phyloP scores from a whole-genome alignment of 306 rosid species.

The Castanopsis chinensis region DNA sequence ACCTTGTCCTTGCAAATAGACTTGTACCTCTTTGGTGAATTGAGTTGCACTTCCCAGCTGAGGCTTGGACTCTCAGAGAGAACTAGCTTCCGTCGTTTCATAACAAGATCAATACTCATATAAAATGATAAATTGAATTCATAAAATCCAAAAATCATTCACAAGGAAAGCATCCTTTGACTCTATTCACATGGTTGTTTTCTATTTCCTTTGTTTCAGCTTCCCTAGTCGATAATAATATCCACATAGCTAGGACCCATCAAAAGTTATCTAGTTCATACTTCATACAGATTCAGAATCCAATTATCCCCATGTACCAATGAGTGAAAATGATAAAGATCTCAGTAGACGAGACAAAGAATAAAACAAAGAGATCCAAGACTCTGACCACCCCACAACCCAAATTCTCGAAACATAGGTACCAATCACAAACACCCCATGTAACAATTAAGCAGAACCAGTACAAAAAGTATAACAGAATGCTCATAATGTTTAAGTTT shows the following conservation, averaged over 20 bases:
- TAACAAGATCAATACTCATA: background rate
- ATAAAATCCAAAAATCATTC: constrained; percentile 16
- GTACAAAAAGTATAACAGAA: background rate
- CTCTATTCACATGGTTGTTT: too few species aligned
- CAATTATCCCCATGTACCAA: background rate
- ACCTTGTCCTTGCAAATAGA: background rate
- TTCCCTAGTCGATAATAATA: too few species aligned
- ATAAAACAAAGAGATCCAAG: constrained; percentile 35
- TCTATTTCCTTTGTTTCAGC: too few species aligned
- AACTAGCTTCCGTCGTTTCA: background rate
- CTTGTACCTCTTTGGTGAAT: background rate
- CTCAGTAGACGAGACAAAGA: constrained; percentile 26
- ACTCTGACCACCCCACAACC: constrained; percentile 29
- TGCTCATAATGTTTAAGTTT: constrained; percentile 3
- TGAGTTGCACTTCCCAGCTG: background rate
- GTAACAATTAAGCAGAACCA: background rate
- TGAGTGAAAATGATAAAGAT: constrained; percentile 11
- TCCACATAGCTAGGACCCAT: background rate
- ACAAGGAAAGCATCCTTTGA: too few species aligned
- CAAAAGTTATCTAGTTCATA: background rate
- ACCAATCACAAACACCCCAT: background rate
- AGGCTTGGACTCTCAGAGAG: background rate
- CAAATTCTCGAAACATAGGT: background rate
- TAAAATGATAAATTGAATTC: background rate
- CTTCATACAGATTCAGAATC: background rate